Base-by-base conservation (phyloP, 495 filamentous ascomycete species). In the Penicillium taxi region DNA sequence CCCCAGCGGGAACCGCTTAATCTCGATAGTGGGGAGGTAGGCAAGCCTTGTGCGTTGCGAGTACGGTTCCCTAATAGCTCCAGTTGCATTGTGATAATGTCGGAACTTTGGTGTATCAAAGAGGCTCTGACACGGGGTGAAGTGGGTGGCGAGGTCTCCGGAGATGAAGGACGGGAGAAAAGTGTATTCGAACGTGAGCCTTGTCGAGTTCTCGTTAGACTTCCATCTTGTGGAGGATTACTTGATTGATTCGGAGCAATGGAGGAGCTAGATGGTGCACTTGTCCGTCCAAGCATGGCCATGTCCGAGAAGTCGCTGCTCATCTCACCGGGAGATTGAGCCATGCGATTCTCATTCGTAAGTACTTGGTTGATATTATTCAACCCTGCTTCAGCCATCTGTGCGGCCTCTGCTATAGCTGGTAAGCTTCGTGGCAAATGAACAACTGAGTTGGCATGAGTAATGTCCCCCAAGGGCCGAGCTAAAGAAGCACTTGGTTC, bases 71-170 rank as follows among this genome's bases (percentile, higher is more conserved):
- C 52, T 22, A 67, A 34, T 1, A 71, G 42, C 29, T 67, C 66
- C 15, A 71, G 36, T 31, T 71, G 64, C 67, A 69, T 71, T 4
- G 67, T 69, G 35, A 69, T 67, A n/a, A 67, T 53, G 35, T 69
- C 64, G 4, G 67, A 61, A 27, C 63, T 61, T 20, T 68, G 63
- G 37, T 69, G 64, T 15, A 69, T 61, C 25, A 71, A 46, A 1
- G 66, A 69, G 11, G 67, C 65, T 16, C 67, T 53, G 15, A 71
- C 58, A 6, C 53, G 65, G 34, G 67, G 67, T 9, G 67, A 70
- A n/a, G 55, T 59, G 17, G 59, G 61, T 1, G 64, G 65, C n/a
- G 65, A 67, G 11, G 58, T 60, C 27, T 55, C 59, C 15, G 67
- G 58, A 24, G 63, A 68, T 20, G 58, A 61, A 20, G 60, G 53